Conservation (phyloP, 2,329 filamentous ascomycete species). For the Cryphonectria radicalis region DNA sequence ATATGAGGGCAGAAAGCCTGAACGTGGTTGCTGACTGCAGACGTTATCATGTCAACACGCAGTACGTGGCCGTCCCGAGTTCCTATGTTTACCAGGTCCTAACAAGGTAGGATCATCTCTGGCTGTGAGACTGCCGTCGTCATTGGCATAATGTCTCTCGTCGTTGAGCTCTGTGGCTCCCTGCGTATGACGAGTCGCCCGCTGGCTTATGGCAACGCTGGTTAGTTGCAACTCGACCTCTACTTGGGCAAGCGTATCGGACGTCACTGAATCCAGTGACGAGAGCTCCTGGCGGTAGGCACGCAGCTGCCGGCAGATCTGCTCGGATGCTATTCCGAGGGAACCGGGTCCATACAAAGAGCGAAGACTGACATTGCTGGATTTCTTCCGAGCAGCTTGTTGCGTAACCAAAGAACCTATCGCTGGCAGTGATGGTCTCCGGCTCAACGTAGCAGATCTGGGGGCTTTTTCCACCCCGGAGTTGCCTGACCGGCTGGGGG, state of each 20-base stretch:
- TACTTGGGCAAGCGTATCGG: constrained; percentile 63
- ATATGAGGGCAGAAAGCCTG: not conserved
- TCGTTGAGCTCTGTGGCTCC: constrained; percentile 66
- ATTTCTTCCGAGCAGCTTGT: constrained; percentile 52
- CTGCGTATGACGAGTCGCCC: constrained; percentile 56
- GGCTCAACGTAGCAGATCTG: constrained; percentile 47
- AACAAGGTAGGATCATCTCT: constrained; percentile 6
- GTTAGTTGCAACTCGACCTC: constrained; percentile 69
- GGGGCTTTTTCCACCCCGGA: constrained; percentile 49
- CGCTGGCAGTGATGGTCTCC: constrained; percentile 59
- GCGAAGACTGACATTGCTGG: constrained; percentile 51
- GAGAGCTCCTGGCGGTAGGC: constrained; percentile 67
- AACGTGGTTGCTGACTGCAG: not conserved
- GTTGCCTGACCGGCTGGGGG: constrained; percentile 50
- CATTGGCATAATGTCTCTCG: constrained; percentile 55
- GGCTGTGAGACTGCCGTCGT: constrained; percentile 12
- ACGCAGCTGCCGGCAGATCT: constrained; percentile 64
- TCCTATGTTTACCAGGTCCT: not conserved
- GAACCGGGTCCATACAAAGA: constrained; percentile 51
- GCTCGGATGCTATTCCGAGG: constrained; percentile 66
- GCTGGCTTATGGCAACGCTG: constrained; percentile 62
- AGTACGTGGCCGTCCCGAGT: constrained; percentile 1
- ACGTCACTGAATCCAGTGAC: constrained; percentile 57
- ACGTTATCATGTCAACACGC: not conserved
- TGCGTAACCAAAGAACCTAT: constrained; percentile 42